These are phyloP conservation scores for Vitis cinerea DNA, from an alignment of 164 flowering plant genomes.

Conservation along the genomic window DNA sequence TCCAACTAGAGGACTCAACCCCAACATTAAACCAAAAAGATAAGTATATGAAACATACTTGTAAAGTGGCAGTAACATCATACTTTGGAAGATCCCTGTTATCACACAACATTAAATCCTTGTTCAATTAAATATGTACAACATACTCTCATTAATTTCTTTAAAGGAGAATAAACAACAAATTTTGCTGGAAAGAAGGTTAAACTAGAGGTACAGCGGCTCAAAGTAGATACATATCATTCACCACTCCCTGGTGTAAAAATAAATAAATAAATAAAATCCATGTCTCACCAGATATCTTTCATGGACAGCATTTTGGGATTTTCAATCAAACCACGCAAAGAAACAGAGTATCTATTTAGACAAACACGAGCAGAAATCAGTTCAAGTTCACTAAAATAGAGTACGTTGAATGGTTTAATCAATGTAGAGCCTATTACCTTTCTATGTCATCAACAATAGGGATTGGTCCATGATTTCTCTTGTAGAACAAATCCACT, in stretches of 20 bases:
- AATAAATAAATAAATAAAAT: not conserved
- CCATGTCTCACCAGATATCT: slow-evolving; percentile 64
- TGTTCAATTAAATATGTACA: slow-evolving; percentile 4
- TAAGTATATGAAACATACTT: slow-evolving; percentile 40
- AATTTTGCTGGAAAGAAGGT: not conserved
- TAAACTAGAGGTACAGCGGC: not conserved
- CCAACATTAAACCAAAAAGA: not conserved
- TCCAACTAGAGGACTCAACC: not conserved
- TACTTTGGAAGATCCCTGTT: slow-evolving; percentile 84
- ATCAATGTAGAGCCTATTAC: slow-evolving; percentile 27
- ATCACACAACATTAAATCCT: slow-evolving; percentile 11
- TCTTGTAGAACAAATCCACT: slow-evolving; percentile 89
- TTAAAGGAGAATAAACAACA: not conserved
- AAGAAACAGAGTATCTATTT: slow-evolving; percentile 62
- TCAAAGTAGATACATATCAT: not conserved
- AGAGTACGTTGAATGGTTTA: not conserved
- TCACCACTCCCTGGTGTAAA: too few species aligned
- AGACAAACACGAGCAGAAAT: slow-evolving; percentile 12
- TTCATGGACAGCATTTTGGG: slow-evolving; percentile 67
- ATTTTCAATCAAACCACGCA: slow-evolving; percentile 60
- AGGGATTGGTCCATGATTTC: slow-evolving; percentile 98
- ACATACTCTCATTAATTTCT: not conserved
- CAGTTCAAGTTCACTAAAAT: slow-evolving; percentile 8
- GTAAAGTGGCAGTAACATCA: slow-evolving; percentile 81
- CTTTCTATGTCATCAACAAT: slow-evolving; percentile 83